Base-by-base conservation (phyloP, 257 asterid genomes). In the Primulina huaijiensis region DNA sequence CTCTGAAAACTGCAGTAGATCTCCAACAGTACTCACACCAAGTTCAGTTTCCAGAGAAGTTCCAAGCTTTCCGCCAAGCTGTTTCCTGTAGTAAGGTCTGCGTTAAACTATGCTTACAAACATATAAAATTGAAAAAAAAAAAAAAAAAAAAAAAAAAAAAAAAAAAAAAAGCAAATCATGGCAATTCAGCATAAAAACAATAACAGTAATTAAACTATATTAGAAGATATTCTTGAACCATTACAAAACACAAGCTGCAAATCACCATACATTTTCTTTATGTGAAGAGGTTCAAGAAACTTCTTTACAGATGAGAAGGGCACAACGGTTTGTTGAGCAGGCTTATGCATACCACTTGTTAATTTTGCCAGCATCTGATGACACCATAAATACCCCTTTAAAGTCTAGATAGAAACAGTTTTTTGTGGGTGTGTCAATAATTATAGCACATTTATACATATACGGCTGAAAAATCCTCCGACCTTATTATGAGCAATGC, bases 261-360 rank as follows among this genome's bases (percentile, higher is more conserved):
- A 30, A 60, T 76, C 55, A 74, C 67, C 91, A 69, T 68, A 90
- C 97, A 90, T 90, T 82, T 93, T 93, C 81, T 88, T 89, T 77
- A 93, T 78, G 10, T 97, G 97, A 72, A 90, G 80, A 74, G 88
- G 71, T 74, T 74, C 87, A 68, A 93, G 98, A 83, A 93, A 76
- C 67, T 82, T 71, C 79, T 70, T 75, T 62, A 90, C 88, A 57
- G 94, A 85, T 74, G 92, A 90, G 65, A 50, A 77, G 33, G 94
- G 97, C 76, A 93, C 98, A 72, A 93, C 73, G 40, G 98, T 93
- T 77, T 93, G 98, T 77, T 90, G 97, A 75, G 96, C 96, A 75
- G 98, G 98, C 81, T 93, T 93, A 70, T 93, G 85, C 98, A 93
- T 87, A 53, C 98, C 98, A 86, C 98, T 90, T 10, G 90, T 89